Evolutionary conservation across 306 rosid genomes (phyloP), one percentile per base, ranked within the genome.

Genomic region (Pyrus communis): DNA sequence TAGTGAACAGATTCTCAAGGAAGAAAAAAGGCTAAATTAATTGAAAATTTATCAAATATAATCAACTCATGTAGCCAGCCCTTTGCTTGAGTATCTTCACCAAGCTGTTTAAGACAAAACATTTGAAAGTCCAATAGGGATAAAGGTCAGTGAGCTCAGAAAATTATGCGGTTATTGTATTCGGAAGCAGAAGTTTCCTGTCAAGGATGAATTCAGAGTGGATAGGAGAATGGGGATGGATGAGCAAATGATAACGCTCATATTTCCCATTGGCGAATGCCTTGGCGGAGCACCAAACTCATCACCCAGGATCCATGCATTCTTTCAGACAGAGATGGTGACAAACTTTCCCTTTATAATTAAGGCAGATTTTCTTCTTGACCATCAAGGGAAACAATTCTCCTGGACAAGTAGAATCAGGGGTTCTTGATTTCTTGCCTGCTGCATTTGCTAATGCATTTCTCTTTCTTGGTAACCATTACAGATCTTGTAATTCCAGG

Each of bases 251-350:
- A 69, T 91, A 76, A 88, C 90, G 3, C 81, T 91, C 49, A 90
- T 90, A 58, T 87, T 91, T 75, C 93, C 93, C 21, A 22, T 52
- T 22, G 88, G 84, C 5, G 85, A 86, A 75, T 85, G 86, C 60
- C 87, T 86, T 62, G 18, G 66, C 2, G 68, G 83, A 55, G 91
- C 85, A 45, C 66, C 1, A 23, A 80, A 42, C 69, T 82, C 70
- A 1, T 38, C 80, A 23, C 83, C 91, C 13, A 91, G 97, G 45
- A 63, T 89, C 40, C 89, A 87, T 58, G 88, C 90, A 6, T 91
- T 88, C 78, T 92, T 89, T 75, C 97, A 94, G 7, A 88, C 97
- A 4, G 88, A 86, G 80, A 91, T 89, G 94, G 84, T 89, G 0
- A 91, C 94, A 1, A 77, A 82, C 59, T 89, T 91, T 27, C 97